Evolutionary conservation across 768 basidiomycete species (phyloP).

Genomic region (Lactarius psammicola): DNA sequence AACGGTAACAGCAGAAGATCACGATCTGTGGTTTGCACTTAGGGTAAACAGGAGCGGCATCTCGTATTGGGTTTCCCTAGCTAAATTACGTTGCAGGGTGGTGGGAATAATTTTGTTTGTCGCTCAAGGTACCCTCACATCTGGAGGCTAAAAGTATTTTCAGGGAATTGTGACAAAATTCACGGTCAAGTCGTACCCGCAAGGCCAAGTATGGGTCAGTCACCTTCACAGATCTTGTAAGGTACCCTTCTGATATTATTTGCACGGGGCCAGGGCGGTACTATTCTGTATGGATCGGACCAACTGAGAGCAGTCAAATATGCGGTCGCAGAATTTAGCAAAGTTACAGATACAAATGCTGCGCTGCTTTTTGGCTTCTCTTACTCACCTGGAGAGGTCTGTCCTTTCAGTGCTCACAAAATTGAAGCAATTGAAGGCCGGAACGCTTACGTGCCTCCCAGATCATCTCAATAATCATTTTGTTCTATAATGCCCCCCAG

Average conservation of each 20-base stretch:
- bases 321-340: neutral
- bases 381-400: constrained; percentile 39
- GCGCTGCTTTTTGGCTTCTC: neutral
- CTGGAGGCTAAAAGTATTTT: neutral
- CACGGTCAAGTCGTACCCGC: constrained; percentile 51
- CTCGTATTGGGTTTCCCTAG: constrained; percentile 32
- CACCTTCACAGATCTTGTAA: constrained; percentile 17
- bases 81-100: constrained; percentile 50
- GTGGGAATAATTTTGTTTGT: neutral
- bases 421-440: constrained; percentile 38
- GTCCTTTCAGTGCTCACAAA: constrained; percentile 18
- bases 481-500: constrained; percentile 57
- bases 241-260: neutral
- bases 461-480: neutral
- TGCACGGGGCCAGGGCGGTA: neutral
- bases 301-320: neutral
- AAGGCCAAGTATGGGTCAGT: constrained; percentile 32
- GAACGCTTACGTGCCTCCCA: constrained; percentile 34
- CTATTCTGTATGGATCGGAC: neutral
- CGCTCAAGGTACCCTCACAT: neutral
- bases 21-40: constrained; percentile 42
- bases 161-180: constrained; percentile 59
- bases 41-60: constrained; percentile 31
- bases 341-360: neutral
- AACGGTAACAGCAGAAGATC: constrained; percentile 33